Conservation (phyloP, 345 rosid genomes). For the Syzygium grande region DNA sequence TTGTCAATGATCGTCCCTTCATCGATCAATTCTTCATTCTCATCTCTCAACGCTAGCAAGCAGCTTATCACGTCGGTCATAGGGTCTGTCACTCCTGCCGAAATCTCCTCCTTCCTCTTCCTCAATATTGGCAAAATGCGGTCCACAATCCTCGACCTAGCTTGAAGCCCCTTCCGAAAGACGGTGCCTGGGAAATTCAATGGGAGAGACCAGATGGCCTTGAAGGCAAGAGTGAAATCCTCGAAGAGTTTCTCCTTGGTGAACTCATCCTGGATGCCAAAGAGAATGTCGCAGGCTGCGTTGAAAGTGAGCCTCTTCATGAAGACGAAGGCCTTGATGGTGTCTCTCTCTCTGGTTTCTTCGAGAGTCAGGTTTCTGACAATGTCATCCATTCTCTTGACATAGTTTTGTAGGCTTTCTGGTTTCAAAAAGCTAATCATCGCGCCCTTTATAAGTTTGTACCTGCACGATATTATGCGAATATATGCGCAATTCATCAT, state of each 20-base stretch:
- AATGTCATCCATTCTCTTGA: neutral
- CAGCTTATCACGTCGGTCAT: neutral
- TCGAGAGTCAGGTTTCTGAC: neutral
- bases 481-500: neutral
- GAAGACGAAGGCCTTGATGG: neutral
- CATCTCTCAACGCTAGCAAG: neutral
- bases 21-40: neutral
- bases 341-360: neutral
- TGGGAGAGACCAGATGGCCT: constrained; percentile 1
- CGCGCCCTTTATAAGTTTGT: neutral
- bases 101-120: neutral
- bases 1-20: constrained; percentile 2
- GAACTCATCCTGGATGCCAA: neutral
- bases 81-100: neutral
- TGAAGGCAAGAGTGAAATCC: neutral
- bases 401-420: neutral
- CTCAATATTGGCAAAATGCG: neutral
- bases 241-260: neutral
- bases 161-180: neutral
- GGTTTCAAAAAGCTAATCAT: constrained; percentile 4
- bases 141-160: neutral
- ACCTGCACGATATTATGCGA: neutral
- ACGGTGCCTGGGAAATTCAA: neutral
- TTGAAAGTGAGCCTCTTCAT: constrained; percentile 4
- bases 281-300: neutral